Conservation (phyloP, 2,329 filamentous ascomycete genomes). For the Alternaria novae-zelandiae region DNA sequence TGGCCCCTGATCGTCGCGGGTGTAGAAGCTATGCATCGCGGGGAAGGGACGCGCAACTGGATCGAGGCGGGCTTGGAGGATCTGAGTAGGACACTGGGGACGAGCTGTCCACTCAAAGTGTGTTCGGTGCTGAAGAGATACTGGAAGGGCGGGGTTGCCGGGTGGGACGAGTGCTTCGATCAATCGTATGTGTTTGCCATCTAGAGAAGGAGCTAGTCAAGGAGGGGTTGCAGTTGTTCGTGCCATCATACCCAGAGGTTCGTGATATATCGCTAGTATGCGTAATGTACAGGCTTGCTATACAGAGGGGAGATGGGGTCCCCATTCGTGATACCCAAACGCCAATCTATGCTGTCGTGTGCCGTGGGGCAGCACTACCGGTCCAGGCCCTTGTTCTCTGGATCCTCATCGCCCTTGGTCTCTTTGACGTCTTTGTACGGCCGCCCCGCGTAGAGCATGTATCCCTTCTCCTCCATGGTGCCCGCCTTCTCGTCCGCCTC, state of each 20-base stretch:
- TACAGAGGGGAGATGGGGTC: conserved; percentile 18
- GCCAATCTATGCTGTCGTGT: conserved; percentile 16
- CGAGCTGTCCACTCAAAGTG: conserved; percentile 30
- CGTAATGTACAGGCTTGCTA: conserved; percentile 16
- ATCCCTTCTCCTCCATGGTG: conserved; percentile 48
- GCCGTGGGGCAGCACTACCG: conserved; percentile 9
- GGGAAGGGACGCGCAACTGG: conserved; percentile 22
- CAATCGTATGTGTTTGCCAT: conserved; percentile 31
- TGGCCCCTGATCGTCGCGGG: conserved; percentile 38
- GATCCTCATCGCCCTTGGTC: conserved; percentile 38
- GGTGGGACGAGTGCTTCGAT: conserved; percentile 42
- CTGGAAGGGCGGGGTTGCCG: conserved; percentile 27
- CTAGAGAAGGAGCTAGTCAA: conserved; percentile 12
- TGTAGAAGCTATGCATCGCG: conserved; percentile 31
- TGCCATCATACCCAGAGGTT: neutral
- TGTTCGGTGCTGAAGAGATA: conserved; percentile 29
- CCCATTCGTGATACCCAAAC: conserved; percentile 4
- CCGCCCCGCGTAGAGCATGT: conserved; percentile 48
- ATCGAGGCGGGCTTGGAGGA: conserved; percentile 25
- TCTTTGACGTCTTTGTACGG: conserved; percentile 38
- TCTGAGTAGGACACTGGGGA: conserved; percentile 26
- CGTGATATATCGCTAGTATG: neutral
- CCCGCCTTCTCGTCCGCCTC: conserved; percentile 42
- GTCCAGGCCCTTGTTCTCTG: conserved; percentile 27
- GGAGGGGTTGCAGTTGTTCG: neutral